Conservation (phyloP, 2,329 filamentous ascomycete genomes). For the Nigrospora sphaerica region DNA sequence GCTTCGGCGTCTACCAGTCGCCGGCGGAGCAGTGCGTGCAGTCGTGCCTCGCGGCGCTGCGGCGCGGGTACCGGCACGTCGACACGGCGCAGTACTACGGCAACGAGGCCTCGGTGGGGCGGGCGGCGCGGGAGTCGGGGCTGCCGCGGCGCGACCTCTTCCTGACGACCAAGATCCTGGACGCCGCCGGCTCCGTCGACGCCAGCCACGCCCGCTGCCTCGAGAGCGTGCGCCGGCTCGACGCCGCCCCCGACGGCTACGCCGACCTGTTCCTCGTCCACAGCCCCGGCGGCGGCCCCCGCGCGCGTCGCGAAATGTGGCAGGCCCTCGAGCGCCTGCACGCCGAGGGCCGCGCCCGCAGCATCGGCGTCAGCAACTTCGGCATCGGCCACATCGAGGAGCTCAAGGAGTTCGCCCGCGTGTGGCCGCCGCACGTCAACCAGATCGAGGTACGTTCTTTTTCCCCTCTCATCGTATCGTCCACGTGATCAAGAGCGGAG, state of each 20-base stretch:
- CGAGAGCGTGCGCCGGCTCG: conserved; percentile 58
- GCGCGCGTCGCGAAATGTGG: conserved; percentile 54
- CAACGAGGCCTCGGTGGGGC: conserved; percentile 62
- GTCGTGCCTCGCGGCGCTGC: conserved; percentile 52
- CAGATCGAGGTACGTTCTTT: conserved; percentile 57
- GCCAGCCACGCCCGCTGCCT: conserved; percentile 51
- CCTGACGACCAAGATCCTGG: conserved; percentile 64
- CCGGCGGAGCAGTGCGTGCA: conserved; percentile 43
- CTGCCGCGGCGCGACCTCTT: conserved; percentile 55
- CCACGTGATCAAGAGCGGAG: too few species aligned
- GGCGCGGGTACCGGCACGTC: conserved; percentile 54
- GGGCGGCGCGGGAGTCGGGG: conserved; percentile 50
- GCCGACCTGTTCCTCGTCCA: conserved; percentile 65
- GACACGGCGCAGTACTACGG: conserved; percentile 58
- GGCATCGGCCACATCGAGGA: conserved; percentile 62
- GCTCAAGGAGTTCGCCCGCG: conserved; percentile 56
- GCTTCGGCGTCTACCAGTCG: conserved; percentile 66
- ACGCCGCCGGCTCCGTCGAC: conserved; percentile 43
- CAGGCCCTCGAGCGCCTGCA: conserved; percentile 55
- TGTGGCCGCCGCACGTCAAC: conserved; percentile 49
- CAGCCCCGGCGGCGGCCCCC: conserved; percentile 42
- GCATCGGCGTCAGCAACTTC: conserved; percentile 61
- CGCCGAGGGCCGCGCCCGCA: conserved; percentile 50
- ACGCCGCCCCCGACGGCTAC: conserved; percentile 43
- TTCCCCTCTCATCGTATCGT: too few species aligned